Evolutionary conservation across 306 rosid species (phyloP).

Genomic region (Lupinus albus): DNA sequence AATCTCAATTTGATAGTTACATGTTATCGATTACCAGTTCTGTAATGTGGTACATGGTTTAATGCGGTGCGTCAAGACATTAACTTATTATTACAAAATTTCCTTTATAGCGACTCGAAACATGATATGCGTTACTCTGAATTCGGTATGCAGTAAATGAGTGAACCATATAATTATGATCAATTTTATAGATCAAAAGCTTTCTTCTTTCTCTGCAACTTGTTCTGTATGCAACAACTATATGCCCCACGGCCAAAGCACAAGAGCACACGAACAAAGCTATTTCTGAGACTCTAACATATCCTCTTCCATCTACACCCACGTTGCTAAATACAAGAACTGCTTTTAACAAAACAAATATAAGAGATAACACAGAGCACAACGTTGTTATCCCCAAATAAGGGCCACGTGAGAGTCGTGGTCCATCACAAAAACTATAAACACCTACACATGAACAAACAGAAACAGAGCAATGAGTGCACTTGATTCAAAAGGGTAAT

Average conservation of each 20-base stretch:
- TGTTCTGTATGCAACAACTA: conserved; percentile 67
- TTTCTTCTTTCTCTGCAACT: conserved; percentile 77
- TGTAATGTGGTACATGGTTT: no score
- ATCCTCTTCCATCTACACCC: conserved; percentile 32
- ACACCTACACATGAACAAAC: conserved; percentile 47
- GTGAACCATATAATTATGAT: no score
- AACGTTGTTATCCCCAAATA: conserved; percentile 65
- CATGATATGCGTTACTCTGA: no score
- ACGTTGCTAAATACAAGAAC: conserved; percentile 49
- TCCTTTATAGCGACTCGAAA: no score
- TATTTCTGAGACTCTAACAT: conserved; percentile 48
- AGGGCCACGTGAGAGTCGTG: conserved; percentile 64
- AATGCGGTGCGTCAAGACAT: no score
- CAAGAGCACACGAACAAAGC: conserved; percentile 60
- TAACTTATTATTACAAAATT: no score
- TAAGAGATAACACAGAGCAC: conserved; percentile 57
- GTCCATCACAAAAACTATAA: conserved; percentile 75
- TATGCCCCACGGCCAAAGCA: conserved; percentile 64
- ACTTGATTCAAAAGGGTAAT: background rate
- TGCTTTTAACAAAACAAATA: conserved; percentile 67
- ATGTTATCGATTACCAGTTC: no score
- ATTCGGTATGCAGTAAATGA: no score
- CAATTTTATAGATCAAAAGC: conserved; percentile 73
- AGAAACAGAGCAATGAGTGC: background rate
- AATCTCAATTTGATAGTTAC: conserved; percentile 70